Base-by-base conservation (phyloP, 2,329 filamentous ascomycete species). In the Aspergillus novofumigatus region DNA sequence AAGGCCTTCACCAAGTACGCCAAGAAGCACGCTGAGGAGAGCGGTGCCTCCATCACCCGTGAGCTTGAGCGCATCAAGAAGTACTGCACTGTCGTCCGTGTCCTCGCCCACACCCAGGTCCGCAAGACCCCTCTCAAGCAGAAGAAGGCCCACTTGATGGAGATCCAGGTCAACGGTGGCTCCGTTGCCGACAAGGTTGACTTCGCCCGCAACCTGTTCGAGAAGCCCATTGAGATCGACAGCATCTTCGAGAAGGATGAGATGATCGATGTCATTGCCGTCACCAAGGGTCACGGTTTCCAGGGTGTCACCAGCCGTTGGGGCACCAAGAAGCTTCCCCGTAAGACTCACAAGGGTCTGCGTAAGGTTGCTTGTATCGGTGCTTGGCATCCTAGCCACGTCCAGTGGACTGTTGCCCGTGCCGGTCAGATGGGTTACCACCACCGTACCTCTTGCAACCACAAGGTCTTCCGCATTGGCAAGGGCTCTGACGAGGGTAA, bases 1-100 rank as follows among this genome's bases (percentile, higher is more conserved):
- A 99, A 99, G 93, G 94, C 94, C 64, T 99, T 99, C 86, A 99
- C 94, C 86, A 97, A 96, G 86, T 99, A 99, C 84, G 91, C 94
- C 85, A 99, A 97, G 91, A 93, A 96, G 88, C 91, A 97, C 89
- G 92, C 93, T 66, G 93, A 97, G 85, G 88, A 82, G 84, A 90
- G 81, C 81, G 92, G 91, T 75, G 83, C 90, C 71, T 92, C 91
- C 75, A 89, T 97, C 84, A 92, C 90, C 80, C 90, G 91, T 78
- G 94, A 99, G 83, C 88, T 99, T 77, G 94, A 97, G 89, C 92
- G 94, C 82, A 97, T 99, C 83, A 96, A 97, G 91, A 97, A 97
- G 86, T 99, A 99, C 91, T 97, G 93, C 90, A 94, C 92, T 72
- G 92, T 97, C 80, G 90, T 99, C 84, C 94, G 94, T 81, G 87